Conservation (phyloP, 2,329 filamentous ascomycete species). For the Seiridium cupressi region DNA sequence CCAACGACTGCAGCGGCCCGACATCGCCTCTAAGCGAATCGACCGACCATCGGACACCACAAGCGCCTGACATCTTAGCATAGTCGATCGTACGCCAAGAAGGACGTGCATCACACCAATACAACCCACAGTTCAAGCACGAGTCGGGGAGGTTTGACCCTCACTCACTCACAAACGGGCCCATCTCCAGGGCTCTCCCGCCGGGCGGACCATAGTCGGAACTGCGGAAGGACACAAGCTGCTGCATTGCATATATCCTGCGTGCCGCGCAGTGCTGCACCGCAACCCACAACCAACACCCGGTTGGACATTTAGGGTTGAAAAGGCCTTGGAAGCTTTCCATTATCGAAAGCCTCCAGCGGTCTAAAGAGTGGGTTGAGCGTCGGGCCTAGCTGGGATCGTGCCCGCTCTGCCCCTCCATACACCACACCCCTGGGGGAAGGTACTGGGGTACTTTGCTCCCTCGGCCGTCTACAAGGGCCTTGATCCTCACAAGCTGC, state of each 20-base stretch:
- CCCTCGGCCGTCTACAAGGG: background rate
- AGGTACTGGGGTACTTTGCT: background rate
- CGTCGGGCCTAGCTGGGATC: background rate
- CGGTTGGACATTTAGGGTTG: background rate
- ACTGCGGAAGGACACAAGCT: background rate
- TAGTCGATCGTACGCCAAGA: background rate
- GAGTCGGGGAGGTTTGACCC: too few relatives aligned
- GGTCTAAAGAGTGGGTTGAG: background rate
- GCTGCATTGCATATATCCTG: background rate
- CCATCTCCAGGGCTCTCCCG: background rate
- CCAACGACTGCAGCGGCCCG: background rate
- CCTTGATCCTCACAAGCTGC: slow-evolving; percentile 1
- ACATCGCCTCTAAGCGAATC: background rate
- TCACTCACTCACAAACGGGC: too few relatives aligned
- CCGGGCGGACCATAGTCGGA: background rate
- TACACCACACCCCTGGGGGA: background rate
- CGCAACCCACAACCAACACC: background rate
- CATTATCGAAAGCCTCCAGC: background rate
- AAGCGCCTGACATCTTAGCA: background rate
- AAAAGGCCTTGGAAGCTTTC: background rate
- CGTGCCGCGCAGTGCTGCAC: background rate
- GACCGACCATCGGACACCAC: background rate
- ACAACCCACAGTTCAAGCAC: background rate
- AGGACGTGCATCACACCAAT: background rate
- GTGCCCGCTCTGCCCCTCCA: background rate